Evolutionary conservation across 768 basidiomycete species (phyloP).

Genomic region (Rhodotorula graminis): DNA sequence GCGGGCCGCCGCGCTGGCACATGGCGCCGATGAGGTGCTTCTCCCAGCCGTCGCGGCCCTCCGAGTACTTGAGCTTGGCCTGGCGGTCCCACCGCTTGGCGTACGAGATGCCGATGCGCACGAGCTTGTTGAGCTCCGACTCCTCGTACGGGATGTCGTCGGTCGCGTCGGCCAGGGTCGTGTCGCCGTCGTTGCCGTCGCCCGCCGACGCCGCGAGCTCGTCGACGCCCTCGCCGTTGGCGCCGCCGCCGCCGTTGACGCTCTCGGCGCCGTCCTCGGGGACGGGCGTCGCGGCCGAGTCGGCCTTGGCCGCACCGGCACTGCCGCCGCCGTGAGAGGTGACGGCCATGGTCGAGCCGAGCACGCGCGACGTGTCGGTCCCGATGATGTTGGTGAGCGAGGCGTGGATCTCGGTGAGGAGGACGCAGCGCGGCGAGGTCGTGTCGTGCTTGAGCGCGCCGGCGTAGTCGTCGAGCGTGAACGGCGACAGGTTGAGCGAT

Average conservation of each 20-base stretch:
- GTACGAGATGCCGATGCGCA: conserved; percentile 36
- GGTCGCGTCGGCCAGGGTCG: neutral
- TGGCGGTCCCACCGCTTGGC: conserved; percentile 42
- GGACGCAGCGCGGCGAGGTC: conserved; percentile 63
- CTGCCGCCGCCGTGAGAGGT: neutral
- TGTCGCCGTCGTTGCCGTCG: conserved; percentile 11
- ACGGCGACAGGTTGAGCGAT: conserved; percentile 77
- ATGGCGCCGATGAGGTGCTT: conserved; percentile 40
- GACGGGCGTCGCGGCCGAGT: neutral
- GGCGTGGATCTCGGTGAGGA: conserved; percentile 84
- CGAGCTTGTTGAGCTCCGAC: conserved; percentile 23
- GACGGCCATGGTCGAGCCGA: conserved; percentile 24
- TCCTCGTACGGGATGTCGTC: conserved; percentile 1
- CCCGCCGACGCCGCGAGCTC: neutral
- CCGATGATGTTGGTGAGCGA: conserved; percentile 76
- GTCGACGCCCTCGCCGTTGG: neutral
- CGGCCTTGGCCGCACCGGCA: neutral
- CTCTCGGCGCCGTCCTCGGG: neutral
- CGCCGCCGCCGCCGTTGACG: neutral
- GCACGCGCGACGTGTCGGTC: conserved; percentile 58
- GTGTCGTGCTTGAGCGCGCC: conserved; percentile 72
- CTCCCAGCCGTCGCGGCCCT: conserved; percentile 41
- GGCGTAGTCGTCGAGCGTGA: conserved; percentile 90
- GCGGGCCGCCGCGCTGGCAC: conserved; percentile 40
- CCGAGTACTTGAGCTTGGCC: conserved; percentile 37